Evolutionary conservation across 108 stramenopile species (phyloP), one percentile per base, ranked within the genome.

Genomic region (Cyclotella baltica): DNA sequence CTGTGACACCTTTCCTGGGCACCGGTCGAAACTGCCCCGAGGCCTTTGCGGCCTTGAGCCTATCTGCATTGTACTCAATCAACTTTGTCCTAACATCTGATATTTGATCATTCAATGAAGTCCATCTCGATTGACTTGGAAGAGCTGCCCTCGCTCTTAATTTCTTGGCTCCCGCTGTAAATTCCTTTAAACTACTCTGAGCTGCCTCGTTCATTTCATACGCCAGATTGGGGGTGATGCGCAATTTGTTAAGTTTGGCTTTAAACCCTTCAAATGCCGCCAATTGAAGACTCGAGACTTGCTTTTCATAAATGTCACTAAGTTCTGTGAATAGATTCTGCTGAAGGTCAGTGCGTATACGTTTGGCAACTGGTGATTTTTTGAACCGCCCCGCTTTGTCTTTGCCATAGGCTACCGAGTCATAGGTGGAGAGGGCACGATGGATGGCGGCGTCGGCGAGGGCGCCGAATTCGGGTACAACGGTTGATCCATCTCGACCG

Each of bases 1-100:
- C 76, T 20, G 93, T 92, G 15, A 98, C 84, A 30, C 93, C 96
- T 84, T 96, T 96, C 27, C 95, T 89, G 27, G 96, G 96, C 5
- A 88, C 40, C 22, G 93, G 93, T 51, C 67, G 65, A 82, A 89
- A 96, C 48, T 91, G 87, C 11, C 96, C 96, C 33, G 85, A 81
- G 13, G 92, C 96, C 23, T 77, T 86, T 20, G 96, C 96, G 6
- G 87, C 88, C 62, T 83, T 58, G 31, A 96, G 82, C 35, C 93
- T 82, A 20, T 91, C 90, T 4, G 86, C 62, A 62, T 81, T 86
- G 53, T 85, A 91, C 57, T 92, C 93, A 38, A 84, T 76, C 35
- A 93, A 67, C 43, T 66, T 61, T 18, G 28, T 51, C 30, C 65
- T 59, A 36, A 93, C 37, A 20, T 75, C 70, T 2, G 78, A 63